Percentiles rank a stretch among this genome's conserved stretches.
Conservation (phyloP, 257 asterid species). For the Forsythia suspensa region DNA sequence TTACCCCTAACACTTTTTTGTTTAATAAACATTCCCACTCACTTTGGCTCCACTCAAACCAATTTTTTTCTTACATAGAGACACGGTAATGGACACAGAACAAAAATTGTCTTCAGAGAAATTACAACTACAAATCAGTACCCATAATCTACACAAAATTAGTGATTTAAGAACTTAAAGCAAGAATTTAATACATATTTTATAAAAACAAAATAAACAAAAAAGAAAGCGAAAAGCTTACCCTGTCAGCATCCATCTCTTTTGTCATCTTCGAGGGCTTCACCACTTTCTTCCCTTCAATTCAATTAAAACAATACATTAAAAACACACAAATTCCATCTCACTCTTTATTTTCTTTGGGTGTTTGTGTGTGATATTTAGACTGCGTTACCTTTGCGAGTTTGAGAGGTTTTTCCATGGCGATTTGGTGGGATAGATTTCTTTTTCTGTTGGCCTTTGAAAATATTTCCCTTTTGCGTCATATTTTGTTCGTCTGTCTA, state of each 20-base stretch:
- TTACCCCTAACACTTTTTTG: background rate
- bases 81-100: background rate
- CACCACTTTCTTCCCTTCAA: slow-evolving; percentile 68
- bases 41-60: background rate
- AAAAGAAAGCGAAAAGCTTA: slow-evolving; percentile 19
- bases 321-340: background rate
- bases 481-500: slow-evolving; percentile 18
- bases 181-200: background rate
- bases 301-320: background rate
- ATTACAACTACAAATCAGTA: background rate
- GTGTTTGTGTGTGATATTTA: background rate
- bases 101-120: background rate
- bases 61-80: background rate
- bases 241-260: slow-evolving; percentile 73
- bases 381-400: slow-evolving; percentile 54
- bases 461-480: slow-evolving; percentile 71
- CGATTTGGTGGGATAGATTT: slow-evolving; percentile 77
- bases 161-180: background rate
- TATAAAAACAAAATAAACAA: background rate
- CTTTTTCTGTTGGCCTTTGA: slow-evolving; percentile 76
- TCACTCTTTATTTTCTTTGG: background rate
- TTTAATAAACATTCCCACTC: background rate
- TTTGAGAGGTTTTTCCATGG: slow-evolving; percentile 69
- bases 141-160: background rate
- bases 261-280: slow-evolving; percentile 75